Evolutionary conservation across 495 filamentous ascomycete genomes (phyloP), one percentile per base, ranked within the genome.

Genomic region (Durotheca rogersii): DNA sequence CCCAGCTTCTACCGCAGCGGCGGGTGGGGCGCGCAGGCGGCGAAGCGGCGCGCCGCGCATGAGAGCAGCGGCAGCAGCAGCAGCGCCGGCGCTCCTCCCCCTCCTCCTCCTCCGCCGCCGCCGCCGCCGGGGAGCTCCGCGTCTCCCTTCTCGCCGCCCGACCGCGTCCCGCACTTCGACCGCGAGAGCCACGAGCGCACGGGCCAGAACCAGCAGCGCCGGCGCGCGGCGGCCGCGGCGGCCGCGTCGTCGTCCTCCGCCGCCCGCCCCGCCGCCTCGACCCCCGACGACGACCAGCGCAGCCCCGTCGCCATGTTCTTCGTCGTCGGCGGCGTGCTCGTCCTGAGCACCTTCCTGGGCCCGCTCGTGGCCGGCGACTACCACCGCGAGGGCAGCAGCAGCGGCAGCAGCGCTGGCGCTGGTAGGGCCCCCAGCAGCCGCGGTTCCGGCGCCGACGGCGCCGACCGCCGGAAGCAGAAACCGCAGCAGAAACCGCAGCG

Each of bases 1-100:
- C 92, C 93, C 0, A 86, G 81, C 52, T 98, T 96, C 68, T 95
- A 86, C 65, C 75, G 81, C 12, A 82, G 77, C 42, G 91, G 89
- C 1, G 90, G 89, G 3, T 89, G 83, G 80, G 82, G 79, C 15
- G 51, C 68, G 23, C 74, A 82, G 32, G 47, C 59, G 10, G 66
- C 71, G 35, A 80, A 83, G 67, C 51, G 82, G 43, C 37, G 63
- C 36, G 50, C 65, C 16, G 74, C 72, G 47, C 73, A 76, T 48
- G 69, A 71, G 44, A 58, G 66, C 47, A 67, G n/a, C n/a, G n/a
- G n/a, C n/a, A n/a, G n/a, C n/a, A n/a, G n/a, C n/a, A n/a, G n/a
- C n/a, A n/a, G 64, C 32, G 69, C 72, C 17, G 65, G 66, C 7
- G 52, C 60, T 5, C 36, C 48, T 12, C 25, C 41, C 12, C 58